Conservation (phyloP, 257 asterid genomes). For the Ocimum tenuiflorum region DNA sequence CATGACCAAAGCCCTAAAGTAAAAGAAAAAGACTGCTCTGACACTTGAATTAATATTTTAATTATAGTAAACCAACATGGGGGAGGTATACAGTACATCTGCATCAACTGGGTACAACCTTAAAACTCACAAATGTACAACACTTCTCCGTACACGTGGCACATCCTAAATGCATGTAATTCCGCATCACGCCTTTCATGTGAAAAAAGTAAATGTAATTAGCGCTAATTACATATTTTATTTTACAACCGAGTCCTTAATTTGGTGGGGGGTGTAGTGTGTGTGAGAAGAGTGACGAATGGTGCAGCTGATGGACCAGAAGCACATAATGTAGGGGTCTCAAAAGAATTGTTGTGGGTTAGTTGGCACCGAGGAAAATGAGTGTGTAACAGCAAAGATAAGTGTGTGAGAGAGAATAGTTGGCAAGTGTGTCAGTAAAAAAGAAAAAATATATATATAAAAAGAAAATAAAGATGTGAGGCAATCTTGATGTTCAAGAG, state of each 20-base stretch:
- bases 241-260: no score
- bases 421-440: conserved; percentile 87
- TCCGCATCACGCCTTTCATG: no score
- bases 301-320: not conserved
- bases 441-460: no score
- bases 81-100: conserved; percentile 22
- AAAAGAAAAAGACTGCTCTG: conserved; percentile 53
- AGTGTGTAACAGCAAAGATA: conserved; percentile 84
- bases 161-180: not conserved
- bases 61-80: not conserved
- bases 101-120: conserved; percentile 16
- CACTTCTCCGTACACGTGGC: not conserved
- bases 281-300: no score
- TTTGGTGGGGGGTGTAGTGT: no score
- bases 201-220: no score
- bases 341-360: conserved; percentile 42
- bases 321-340: conserved; percentile 33
- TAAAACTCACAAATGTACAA: conserved; percentile 18
- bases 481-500: conserved; percentile 76
- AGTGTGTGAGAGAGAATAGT: conserved; percentile 42
- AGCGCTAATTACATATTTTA: no score
- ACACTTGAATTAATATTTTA: conserved; percentile 26
- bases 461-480: conserved; percentile 9
- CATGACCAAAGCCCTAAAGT: conserved; percentile 31
- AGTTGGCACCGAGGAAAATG: conserved; percentile 58